phyloP scores from a whole-genome alignment of 2,329 filamentous ascomycete genomes.

The Fusarium bactridioides region DNA sequence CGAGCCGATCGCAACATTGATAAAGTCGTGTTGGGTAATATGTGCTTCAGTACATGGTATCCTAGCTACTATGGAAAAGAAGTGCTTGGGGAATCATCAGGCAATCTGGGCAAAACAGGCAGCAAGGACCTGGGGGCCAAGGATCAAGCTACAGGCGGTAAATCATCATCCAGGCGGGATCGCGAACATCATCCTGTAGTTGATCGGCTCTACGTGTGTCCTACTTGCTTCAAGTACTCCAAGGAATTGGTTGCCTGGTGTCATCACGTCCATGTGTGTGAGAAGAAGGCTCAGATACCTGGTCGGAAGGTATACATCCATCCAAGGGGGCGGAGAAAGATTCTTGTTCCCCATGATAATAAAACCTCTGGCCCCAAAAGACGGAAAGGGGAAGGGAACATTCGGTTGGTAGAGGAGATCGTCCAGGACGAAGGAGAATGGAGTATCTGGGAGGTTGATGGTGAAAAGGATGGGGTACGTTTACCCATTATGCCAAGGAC shows the following conservation, averaged over 20 bases:
- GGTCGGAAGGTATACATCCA: constrained; percentile 79
- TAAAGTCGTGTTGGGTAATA: constrained; percentile 83
- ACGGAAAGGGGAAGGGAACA: constrained; percentile 47
- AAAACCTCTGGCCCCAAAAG: constrained; percentile 48
- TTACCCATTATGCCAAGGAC: not conserved
- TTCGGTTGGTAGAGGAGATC: constrained; percentile 53
- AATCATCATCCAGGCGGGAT: constrained; percentile 45
- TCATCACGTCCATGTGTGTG: constrained; percentile 66
- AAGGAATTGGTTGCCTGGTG: constrained; percentile 67
- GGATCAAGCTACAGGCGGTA: constrained; percentile 38
- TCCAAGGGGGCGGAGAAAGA: constrained; percentile 55
- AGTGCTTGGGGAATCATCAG: constrained; percentile 61
- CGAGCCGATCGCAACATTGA: constrained; percentile 78
- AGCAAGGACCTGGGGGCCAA: constrained; percentile 43
- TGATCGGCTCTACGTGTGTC: constrained; percentile 83
- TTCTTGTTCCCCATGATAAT: constrained; percentile 48
- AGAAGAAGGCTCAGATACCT: constrained; percentile 59
- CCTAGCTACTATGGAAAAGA: constrained; percentile 88
- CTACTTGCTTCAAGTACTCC: constrained; percentile 93
- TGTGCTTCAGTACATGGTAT: constrained; percentile 90
- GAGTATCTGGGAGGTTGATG: constrained; percentile 92
- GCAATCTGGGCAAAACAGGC: constrained; percentile 40
- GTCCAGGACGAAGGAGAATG: constrained; percentile 73
- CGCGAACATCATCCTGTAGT: constrained; percentile 57
- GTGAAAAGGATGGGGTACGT: constrained; percentile 78